Base-by-base conservation (phyloP, 176 grass and related monocot species). In the Tuctoria greenei region DNA sequence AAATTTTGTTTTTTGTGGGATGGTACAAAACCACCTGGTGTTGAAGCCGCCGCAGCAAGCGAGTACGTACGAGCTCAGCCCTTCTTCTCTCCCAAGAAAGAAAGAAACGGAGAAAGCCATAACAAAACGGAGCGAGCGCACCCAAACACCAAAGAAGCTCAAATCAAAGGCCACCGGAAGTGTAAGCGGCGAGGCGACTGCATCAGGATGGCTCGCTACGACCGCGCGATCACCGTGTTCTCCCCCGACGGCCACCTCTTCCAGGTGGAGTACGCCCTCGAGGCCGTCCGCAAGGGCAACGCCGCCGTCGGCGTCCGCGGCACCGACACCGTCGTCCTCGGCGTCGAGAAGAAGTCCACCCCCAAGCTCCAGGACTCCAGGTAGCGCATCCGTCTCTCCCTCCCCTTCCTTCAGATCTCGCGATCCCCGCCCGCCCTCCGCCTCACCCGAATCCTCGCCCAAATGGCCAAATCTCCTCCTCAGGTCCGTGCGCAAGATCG, bases 291-390 rank as follows among this genome's bases (percentile, higher is more conserved):
- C 66, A 99, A 99, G 85, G 92, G 92, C 11, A 99, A 99, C 96
- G 95, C 95, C 45, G 95, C 91, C 52, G 95, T 99, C 68, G 95
- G 95, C 73, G 89, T 99, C 69, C 91, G 96, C 66, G 96, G 96
- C 84, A 67, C 50, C 26, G 96, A 99, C 89, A 93, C 87, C 71
- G 86, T 93, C 83, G 96, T 99, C 68, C 96, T 99, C 77, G 96
- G 92, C 70, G 96, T 95, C 70, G 96, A 99, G 89, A 99, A 99
- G 92, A 99, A 99, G 77, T 92, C 96, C 71, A 93, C 96, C 27
- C 96, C 96, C n/a, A 99, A 99, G 82, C 96, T 99, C 56, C 96
- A 95, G 66, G 92, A 99, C 74, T 99, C 96, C 16, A 88, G 96
- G 92, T 97, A 85, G 1, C 8, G 15, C 23, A 17, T 4, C 17